phyloP scores from a whole-genome alignment of 192 early-diverging fungal species.

The Podila clonocystis region DNA sequence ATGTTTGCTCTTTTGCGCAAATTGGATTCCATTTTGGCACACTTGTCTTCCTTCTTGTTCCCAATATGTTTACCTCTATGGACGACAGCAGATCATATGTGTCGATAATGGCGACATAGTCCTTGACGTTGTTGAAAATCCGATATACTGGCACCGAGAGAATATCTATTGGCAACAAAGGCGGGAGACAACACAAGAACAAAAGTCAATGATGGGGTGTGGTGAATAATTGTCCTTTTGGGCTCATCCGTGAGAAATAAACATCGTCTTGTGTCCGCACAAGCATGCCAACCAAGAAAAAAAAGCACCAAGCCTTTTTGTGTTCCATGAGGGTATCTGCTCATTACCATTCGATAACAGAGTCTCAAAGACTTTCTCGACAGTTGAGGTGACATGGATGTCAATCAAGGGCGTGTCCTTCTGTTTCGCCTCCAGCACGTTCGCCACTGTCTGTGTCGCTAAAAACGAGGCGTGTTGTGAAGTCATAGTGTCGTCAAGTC shows the following conservation, averaged over 20 bases:
- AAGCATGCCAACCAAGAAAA: too few species aligned
- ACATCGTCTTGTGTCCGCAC: too few species aligned
- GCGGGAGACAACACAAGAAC: slow-evolving; percentile 10
- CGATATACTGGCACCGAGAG: slow-evolving; percentile 66
- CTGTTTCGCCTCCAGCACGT: slow-evolving; percentile 38
- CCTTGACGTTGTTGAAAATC: slow-evolving; percentile 40
- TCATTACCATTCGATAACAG: slow-evolving; percentile 52
- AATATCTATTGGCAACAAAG: slow-evolving; percentile 45
- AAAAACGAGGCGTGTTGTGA: slow-evolving; percentile 47
- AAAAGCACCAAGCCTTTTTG: background rate
- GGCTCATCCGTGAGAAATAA: slow-evolving; percentile 39
- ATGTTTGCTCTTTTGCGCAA: background rate
- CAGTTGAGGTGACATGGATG: slow-evolving; percentile 57
- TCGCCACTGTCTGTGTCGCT: slow-evolving; percentile 43
- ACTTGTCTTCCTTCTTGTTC: background rate
- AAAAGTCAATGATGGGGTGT: background rate
- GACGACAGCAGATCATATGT: slow-evolving; percentile 58
- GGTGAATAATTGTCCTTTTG: background rate
- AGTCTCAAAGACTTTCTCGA: slow-evolving; percentile 67
- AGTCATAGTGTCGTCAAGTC: slow-evolving; percentile 5
- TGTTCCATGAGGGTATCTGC: background rate
- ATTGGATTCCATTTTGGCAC: background rate
- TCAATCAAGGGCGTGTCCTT: slow-evolving; percentile 52
- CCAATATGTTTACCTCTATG: slow-evolving; percentile 42
- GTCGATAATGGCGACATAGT: slow-evolving; percentile 62